Conservation (phyloP, 495 filamentous ascomycete species). For the Trichocladium uniseriatum region DNA sequence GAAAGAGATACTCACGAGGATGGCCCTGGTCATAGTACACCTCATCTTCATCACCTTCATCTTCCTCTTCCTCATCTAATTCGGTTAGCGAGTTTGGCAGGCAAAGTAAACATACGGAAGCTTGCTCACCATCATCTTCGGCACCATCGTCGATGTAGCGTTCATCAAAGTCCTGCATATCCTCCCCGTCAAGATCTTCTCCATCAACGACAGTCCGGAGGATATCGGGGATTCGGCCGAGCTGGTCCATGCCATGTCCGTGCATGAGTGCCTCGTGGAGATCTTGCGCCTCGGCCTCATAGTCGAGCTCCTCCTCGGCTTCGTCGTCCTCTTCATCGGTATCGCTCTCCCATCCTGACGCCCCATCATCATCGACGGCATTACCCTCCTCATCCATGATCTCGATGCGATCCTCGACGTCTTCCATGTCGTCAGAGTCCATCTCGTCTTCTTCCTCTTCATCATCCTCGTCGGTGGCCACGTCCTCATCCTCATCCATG, state of each 20-base stretch:
- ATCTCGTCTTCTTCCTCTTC: constrained; percentile 46
- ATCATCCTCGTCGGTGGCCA: constrained; percentile 44
- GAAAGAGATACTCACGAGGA: constrained; percentile 47
- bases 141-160: constrained; percentile 60
- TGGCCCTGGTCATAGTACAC: constrained; percentile 57
- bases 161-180: constrained; percentile 35
- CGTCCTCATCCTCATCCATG: constrained; percentile 53
- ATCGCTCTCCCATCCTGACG: constrained; percentile 47
- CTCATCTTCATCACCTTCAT: constrained; percentile 61
- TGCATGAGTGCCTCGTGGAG: constrained; percentile 33
- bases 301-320: constrained; percentile 44
- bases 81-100: constrained; percentile 20
- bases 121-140: constrained; percentile 50
- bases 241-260: constrained; percentile 32
- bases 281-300: constrained; percentile 38
- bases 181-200: constrained; percentile 51
- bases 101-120: constrained; percentile 14
- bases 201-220: constrained; percentile 55
- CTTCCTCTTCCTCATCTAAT: constrained; percentile 62
- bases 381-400: constrained; percentile 49
- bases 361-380: constrained; percentile 43
- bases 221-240: constrained; percentile 44
- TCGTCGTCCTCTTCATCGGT: constrained; percentile 47
- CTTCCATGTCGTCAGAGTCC: constrained; percentile 42
- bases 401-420: constrained; percentile 44